Conservation (phyloP, 2,329 filamentous ascomycete species). For the Endoconidiophora laricicola region DNA sequence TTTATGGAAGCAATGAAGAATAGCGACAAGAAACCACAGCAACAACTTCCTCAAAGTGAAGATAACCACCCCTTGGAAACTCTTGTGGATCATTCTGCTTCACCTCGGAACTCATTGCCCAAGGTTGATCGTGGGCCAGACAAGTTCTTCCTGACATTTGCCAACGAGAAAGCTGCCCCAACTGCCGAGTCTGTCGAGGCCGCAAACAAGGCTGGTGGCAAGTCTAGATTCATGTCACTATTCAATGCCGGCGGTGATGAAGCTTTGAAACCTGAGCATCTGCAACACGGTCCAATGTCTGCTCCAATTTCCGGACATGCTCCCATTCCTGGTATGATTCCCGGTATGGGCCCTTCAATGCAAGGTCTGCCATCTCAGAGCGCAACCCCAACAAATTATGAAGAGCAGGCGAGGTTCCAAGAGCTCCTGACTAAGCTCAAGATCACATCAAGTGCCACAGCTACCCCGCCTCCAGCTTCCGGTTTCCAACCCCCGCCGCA, state of each 20-base stretch:
- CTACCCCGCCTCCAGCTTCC: conserved; percentile 28
- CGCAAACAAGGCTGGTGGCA: conserved; percentile 20
- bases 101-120: conserved; percentile 3
- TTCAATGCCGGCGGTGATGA: conserved; percentile 34
- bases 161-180: conserved; percentile 34
- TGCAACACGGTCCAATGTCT: conserved; percentile 9
- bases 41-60: neutral
- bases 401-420: conserved; percentile 76
- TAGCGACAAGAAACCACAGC: conserved; percentile 21
- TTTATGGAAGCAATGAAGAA: conserved; percentile 85
- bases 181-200: conserved; percentile 29
- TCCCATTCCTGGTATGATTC: conserved; percentile 8
- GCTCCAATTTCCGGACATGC: conserved; percentile 7
- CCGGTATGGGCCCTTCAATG: conserved; percentile 14
- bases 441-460: conserved; percentile 27
- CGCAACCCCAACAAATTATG: conserved; percentile 30
- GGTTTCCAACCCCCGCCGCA: conserved; percentile 11
- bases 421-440: conserved; percentile 70
- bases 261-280: conserved; percentile 4
- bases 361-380: too few relatives aligned
- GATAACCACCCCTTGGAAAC: conserved; percentile 16
- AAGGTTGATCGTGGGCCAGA: conserved; percentile 49
- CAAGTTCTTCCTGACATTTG: conserved; percentile 55
- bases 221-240: conserved; percentile 72
- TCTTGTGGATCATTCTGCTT: neutral